These are phyloP conservation scores for Pichia gijzeniarum DNA, from an alignment of 805 yeast species.

Conservation along the genomic window DNA sequence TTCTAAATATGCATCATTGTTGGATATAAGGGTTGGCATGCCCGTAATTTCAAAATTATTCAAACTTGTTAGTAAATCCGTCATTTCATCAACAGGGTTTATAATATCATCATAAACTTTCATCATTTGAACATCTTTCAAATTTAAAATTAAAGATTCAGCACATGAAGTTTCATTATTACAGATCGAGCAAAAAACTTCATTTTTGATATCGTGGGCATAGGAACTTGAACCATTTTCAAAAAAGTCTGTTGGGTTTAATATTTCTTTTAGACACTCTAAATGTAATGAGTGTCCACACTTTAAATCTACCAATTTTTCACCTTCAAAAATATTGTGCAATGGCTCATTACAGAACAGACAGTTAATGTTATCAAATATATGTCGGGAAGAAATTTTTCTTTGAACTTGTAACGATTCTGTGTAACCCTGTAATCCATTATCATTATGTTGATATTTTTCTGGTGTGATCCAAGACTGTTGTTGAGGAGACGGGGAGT, in stretches of 20 bases:
- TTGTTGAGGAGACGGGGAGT: constrained; percentile 1
- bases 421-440: no score
- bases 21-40: neutral
- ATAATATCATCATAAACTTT: neutral
- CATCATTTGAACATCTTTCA: neutral
- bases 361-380: constrained; percentile 23
- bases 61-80: constrained; percentile 3
- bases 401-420: no score
- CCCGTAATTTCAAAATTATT: constrained; percentile 1
- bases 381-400: no score
- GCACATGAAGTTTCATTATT: constrained; percentile 1
- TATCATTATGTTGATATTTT: neutral
- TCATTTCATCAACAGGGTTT: constrained; percentile 3
- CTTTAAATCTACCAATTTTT: constrained; percentile 34
- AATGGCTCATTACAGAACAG: constrained; percentile 41
- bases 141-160: neutral
- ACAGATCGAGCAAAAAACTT: constrained; percentile 15
- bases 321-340: constrained; percentile 35
- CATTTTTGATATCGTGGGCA: neutral
- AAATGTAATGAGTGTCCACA: constrained; percentile 42
- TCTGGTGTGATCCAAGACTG: neutral
- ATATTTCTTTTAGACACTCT: constrained; percentile 34
- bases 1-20: neutral
- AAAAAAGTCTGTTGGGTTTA: neutral
- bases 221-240: neutral